Evolutionary conservation across 345 rosid species (phyloP), one percentile per base, ranked within the genome.

Genomic region (Hibiscus tridactylites): DNA sequence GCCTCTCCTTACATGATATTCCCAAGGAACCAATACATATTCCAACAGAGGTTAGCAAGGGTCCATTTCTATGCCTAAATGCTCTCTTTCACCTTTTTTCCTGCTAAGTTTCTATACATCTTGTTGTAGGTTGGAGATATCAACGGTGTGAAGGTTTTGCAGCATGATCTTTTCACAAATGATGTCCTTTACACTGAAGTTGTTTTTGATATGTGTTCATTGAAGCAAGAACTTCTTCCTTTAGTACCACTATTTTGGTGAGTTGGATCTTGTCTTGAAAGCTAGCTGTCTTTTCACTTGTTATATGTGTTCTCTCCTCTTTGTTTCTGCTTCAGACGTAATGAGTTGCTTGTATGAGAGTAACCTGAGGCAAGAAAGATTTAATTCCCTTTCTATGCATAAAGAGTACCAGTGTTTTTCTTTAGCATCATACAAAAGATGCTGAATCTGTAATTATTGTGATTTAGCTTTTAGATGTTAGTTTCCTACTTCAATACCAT

Each of bases 191-290:
- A 95, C 70, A 74, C 90, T 57, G 98, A 95, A 85, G 90, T 87
- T 70, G 97, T 90, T 77, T 92, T 95, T 74, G 82, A 95, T 79
- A 89, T 90, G 88, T 86, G 91, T 77, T 77, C 92, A 15, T 81
- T 92, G 79, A 88, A 89, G 77, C 96, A 83, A 80, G 97, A 90
- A 79, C 94, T 92, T 81, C 91, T 95, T 82, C 97, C 91, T 26
- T 80, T 88, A 57, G 85, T 95, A 63, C 99, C 97, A 54, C 93
- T 95, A 71, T 94, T 94, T 84, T 94, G 97, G 98, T 94, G 75
- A 84, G 83, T 28, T 78, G 65, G 82, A 21, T 75, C 54, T 75
- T 79, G 67, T 73, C 63, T 73, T 58, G 19, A 63, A 68, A 70
- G 73, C 46, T 64, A 21, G 53, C 66, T 53, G 21, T 63, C 39